Evolutionary conservation across 1,284 basidiomycete genomes (phyloP), one percentile per base, ranked within the genome.

Genomic region (Filobasidium uniguttulatum): DNA sequence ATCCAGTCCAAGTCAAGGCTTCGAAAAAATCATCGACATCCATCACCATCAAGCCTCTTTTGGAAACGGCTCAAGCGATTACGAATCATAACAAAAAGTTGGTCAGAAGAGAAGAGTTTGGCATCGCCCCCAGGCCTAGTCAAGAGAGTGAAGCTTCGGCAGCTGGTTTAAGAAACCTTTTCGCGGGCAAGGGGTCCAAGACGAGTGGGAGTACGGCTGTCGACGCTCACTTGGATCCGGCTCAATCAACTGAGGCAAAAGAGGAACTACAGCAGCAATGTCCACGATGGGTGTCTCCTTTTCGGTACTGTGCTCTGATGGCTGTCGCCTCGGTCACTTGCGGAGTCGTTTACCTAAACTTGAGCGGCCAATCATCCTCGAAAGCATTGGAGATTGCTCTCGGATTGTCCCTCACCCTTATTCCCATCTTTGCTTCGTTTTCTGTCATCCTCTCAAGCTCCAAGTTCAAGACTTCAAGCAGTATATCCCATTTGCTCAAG

Each of bases 301-400:
- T n/a, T n/a, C n/a, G n/a, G n/a, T n/a, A n/a, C n/a, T n/a, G n/a
- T n/a, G n/a, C n/a, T n/a, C n/a, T 43, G 8, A 20, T 43, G 22
- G 40, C 40, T 23, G 9, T n/a, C 9, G 40, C 15, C 17, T 34
- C 38, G n/a, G 33, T 47, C 14, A 17, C 44, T 19, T 47, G 25
- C 15, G 50, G 50, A 3, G n/a, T 36, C 38, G 17, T 52, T 20
- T 52, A 52, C 26, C 40, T 52, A 6, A 12, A 31, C 2, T 44
- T 40, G 20, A 15, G 19, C 3, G 14, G 38, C 5, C n/a, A 31
- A 4, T 23, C 29, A 17, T 23, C 23, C n/a, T 19, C 38, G 3
- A 43, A 25, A 6, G 50, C 50, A 5, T 17, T 48, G 26, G 20
- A 43, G 7, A 29, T 52, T 5, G 45, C 50, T 3, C 50, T 52